These are phyloP conservation scores for Ophiostoma piceae DNA, from an alignment of 2,329 filamentous ascomycete genomes.

Conservation along the genomic window DNA sequence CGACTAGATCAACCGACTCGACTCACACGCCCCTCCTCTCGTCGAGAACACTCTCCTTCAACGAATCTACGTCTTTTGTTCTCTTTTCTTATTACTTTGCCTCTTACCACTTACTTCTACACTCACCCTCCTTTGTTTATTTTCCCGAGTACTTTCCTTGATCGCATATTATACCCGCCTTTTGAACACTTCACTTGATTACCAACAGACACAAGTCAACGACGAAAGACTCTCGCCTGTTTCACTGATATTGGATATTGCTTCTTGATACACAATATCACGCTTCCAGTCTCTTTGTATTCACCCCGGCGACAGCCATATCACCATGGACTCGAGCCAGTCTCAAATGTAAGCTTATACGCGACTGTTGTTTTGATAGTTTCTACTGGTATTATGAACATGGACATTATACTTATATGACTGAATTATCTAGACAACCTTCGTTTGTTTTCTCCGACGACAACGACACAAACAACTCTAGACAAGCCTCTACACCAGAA, in stretches of 20 bases:
- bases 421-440: conserved; percentile 33
- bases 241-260: neutral
- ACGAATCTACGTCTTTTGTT: conserved; percentile 3
- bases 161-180: neutral
- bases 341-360: conserved; percentile 45
- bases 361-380: neutral
- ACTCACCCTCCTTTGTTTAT: conserved; percentile 9
- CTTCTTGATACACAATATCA: neutral
- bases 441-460: conserved; percentile 41
- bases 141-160: conserved; percentile 14
- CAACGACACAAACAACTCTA: conserved; percentile 32
- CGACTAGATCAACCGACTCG: neutral
- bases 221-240: neutral
- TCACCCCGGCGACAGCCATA: conserved; percentile 31
- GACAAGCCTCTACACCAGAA: neutral
- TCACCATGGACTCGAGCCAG: conserved; percentile 49
- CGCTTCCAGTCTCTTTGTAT: neutral
- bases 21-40: conserved; percentile 7
- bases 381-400: neutral
- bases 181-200: neutral
- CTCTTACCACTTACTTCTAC: neutral
- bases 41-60: conserved; percentile 10
- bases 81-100: neutral
- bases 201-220: neutral
- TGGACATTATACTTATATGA: neutral